Conservation (phyloP, 208 protist genomes). For the Vickermania ingenoplastis region DNA sequence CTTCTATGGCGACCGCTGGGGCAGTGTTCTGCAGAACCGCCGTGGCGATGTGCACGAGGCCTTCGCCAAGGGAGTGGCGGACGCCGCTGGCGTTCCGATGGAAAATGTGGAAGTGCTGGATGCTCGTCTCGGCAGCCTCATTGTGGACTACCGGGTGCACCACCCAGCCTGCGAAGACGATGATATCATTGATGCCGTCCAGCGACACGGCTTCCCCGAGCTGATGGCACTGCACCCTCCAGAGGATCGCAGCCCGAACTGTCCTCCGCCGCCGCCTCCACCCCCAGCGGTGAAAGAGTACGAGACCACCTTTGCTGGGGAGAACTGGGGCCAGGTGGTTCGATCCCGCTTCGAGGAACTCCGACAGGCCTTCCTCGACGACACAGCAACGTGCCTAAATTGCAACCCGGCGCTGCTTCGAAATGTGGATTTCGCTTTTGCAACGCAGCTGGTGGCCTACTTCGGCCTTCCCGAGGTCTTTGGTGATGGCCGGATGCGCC, state of each 20-base stretch:
- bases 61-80: constrained; percentile 20
- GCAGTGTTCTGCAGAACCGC: constrained; percentile 18
- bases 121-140: constrained; percentile 3
- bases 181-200: constrained; percentile 8
- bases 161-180: constrained; percentile 6
- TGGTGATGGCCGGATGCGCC: not conserved
- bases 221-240: constrained; percentile 19
- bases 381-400: constrained; percentile 7
- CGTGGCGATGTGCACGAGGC: constrained; percentile 16
- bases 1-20: constrained; percentile 54
- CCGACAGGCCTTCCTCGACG: constrained; percentile 13
- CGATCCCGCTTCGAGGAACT: constrained; percentile 10
- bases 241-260: constrained; percentile 4
- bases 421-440: not conserved
- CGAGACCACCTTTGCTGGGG: constrained; percentile 26
- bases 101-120: constrained; percentile 15
- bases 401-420: not conserved
- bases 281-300: constrained; percentile 5
- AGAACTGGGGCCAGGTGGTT: constrained; percentile 15
- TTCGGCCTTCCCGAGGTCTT: not conserved
- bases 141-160: constrained; percentile 13
- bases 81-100: constrained; percentile 9
- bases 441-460: not conserved
- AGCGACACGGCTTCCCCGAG: constrained; percentile 15
- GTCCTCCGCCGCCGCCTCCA: not conserved